These are phyloP conservation scores for Aureoboletus auriporus DNA, from an alignment of 768 basidiomycete genomes.

Conservation along the genomic window DNA sequence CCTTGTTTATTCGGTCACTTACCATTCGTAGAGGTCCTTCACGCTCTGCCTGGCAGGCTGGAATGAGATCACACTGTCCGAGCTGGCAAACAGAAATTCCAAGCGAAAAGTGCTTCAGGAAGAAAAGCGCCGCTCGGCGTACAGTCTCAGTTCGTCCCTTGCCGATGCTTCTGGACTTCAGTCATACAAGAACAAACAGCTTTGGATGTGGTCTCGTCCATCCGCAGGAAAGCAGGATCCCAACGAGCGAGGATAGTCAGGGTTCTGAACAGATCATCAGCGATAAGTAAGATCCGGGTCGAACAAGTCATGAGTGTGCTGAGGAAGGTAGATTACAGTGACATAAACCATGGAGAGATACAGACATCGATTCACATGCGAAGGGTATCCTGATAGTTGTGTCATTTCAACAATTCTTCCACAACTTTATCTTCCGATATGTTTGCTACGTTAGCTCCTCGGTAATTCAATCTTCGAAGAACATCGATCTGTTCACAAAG, in stretches of 20 bases:
- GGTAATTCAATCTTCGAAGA: conserved; percentile 84
- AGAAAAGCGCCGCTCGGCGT: too few relatives aligned
- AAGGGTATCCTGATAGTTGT: conserved; percentile 22
- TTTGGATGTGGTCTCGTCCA: conserved; percentile 5
- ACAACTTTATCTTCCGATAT: conserved; percentile 82
- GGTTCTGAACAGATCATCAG: conserved; percentile 5
- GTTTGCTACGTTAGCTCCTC: conserved; percentile 74
- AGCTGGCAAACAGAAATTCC: too few relatives aligned
- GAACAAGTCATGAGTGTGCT: conserved; percentile 12
- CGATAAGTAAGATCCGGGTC: conserved; percentile 14
- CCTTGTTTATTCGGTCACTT: conserved; percentile 8
- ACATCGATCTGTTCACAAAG: conserved; percentile 65
- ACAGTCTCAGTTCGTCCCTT: conserved; percentile 1
- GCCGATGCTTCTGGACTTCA: too few relatives aligned
- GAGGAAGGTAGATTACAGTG: conserved; percentile 22
- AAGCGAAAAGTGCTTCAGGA: too few relatives aligned
- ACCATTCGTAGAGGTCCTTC: conserved; percentile 5
- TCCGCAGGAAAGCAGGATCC: conserved; percentile 4
- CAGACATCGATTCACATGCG: conserved; percentile 21
- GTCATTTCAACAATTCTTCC: conserved; percentile 75
- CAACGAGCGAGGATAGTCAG: conserved; percentile 1
- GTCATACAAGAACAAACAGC: conserved; percentile 5
- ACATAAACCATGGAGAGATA: conserved; percentile 23
- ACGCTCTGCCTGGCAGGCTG: not conserved
- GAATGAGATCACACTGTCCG: not conserved